Conservation (phyloP, 164 flowering plant genomes). For the Dillenia turbinata region DNA sequence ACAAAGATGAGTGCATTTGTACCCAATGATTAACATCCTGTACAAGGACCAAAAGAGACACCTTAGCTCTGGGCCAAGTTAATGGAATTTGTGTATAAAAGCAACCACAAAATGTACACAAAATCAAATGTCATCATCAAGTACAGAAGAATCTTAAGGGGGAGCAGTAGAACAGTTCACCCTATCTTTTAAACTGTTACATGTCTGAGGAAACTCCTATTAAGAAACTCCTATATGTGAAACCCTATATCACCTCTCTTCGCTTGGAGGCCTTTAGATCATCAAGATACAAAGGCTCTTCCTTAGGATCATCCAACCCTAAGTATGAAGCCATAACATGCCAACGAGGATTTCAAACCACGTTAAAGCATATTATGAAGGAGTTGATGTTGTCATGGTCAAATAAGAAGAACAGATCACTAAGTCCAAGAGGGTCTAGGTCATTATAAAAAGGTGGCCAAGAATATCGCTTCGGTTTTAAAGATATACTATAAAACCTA, state of each 20-base stretch:
- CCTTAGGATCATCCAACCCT: not conserved
- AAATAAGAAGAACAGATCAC: too few relatives aligned
- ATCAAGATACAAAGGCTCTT: not conserved
- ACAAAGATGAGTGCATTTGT: slow-evolving; percentile 80
- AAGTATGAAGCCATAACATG: not conserved
- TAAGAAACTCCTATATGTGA: not conserved
- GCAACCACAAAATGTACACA: not conserved
- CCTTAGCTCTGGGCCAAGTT: not conserved
- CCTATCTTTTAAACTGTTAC: not conserved
- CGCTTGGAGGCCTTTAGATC: not conserved
- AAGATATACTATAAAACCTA: too few relatives aligned
- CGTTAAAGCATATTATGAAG: too few relatives aligned
- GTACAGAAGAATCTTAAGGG: not conserved
- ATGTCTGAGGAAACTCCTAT: not conserved
- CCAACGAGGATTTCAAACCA: too few relatives aligned
- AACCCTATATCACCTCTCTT: not conserved
- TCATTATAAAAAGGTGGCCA: too few relatives aligned
- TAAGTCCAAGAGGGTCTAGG: too few relatives aligned
- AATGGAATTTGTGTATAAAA: not conserved
- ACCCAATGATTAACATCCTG: slow-evolving; percentile 46
- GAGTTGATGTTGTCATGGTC: too few relatives aligned
- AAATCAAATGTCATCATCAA: not conserved
- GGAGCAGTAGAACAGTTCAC: not conserved
- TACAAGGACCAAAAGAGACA: slow-evolving; percentile 4
- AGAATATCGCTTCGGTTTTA: too few relatives aligned